These are phyloP conservation scores for Senecio squalidus DNA, from an alignment of 140 eudicot genomes.

Conservation along the genomic window DNA sequence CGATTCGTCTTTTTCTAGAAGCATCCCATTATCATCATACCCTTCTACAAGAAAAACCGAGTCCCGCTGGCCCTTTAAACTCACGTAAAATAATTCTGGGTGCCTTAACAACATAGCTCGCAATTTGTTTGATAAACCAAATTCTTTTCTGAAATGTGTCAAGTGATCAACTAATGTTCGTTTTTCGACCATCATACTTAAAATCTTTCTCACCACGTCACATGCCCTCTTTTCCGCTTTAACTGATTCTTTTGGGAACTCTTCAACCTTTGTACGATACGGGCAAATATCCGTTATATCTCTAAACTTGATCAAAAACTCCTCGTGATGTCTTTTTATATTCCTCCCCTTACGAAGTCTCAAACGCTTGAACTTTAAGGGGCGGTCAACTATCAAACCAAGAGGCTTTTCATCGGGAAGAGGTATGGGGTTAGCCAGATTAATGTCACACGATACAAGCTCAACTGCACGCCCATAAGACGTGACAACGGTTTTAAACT, in stretches of 20 bases:
- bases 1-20: slow-evolving; percentile 51
- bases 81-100: slow-evolving; percentile 85
- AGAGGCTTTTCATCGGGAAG: slow-evolving; percentile 32
- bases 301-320: slow-evolving; percentile 50
- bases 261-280: slow-evolving; percentile 45
- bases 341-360: slow-evolving; percentile 72
- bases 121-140: slow-evolving; percentile 72
- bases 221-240: slow-evolving; percentile 87
- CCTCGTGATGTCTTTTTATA: slow-evolving; percentile 57
- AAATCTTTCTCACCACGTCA: slow-evolving; percentile 76
- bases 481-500: slow-evolving; percentile 68
- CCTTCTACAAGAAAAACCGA: slow-evolving; percentile 85
- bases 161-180: slow-evolving; percentile 80
- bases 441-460: slow-evolving; percentile 65
- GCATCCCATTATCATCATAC: slow-evolving; percentile 54
- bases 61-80: slow-evolving; percentile 77
- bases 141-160: slow-evolving; percentile 84
- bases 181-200: slow-evolving; percentile 82
- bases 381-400: slow-evolving; percentile 82
- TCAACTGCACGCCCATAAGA: slow-evolving; percentile 96
- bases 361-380: slow-evolving; percentile 74
- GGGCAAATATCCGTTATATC: slow-evolving; percentile 75
- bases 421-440: slow-evolving; percentile 50
- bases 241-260: slow-evolving; percentile 47
- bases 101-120: slow-evolving; percentile 81